Conservation (phyloP, 2,329 filamentous ascomycete species). For the Hymenoscyphus repandus region DNA sequence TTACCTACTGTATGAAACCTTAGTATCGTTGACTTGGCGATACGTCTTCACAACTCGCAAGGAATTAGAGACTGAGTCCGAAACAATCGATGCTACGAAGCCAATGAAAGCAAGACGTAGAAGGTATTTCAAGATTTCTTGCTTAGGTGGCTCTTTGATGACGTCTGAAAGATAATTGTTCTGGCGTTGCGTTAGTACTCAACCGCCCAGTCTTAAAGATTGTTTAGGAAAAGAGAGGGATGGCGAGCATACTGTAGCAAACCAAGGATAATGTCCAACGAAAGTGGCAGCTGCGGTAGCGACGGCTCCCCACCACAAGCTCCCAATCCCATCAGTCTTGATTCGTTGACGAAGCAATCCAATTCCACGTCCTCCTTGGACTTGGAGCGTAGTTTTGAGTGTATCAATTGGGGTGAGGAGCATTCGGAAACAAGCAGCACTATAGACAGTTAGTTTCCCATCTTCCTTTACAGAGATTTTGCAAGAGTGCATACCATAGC, state of each 20-base stretch:
- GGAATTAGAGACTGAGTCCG: slow-evolving; percentile 43
- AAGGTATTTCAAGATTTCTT: slow-evolving; percentile 38
- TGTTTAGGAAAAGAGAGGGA: no score
- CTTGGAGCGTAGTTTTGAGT: slow-evolving; percentile 45
- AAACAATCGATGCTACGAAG: slow-evolving; percentile 41
- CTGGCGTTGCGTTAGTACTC: slow-evolving; percentile 21
- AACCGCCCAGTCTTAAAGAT: not conserved
- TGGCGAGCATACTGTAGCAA: slow-evolving; percentile 36
- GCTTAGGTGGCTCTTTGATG: slow-evolving; percentile 37
- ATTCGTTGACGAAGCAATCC: slow-evolving; percentile 39
- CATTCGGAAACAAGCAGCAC: slow-evolving; percentile 43
- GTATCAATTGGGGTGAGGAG: slow-evolving; percentile 44
- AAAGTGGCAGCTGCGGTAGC: slow-evolving; percentile 45
- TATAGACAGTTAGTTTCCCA: slow-evolving; percentile 14
- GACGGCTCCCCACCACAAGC: slow-evolving; percentile 45
- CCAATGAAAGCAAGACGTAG: slow-evolving; percentile 39
- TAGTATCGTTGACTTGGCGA: slow-evolving; percentile 43
- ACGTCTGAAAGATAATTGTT: slow-evolving; percentile 40
- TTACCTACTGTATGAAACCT: slow-evolving; percentile 40
- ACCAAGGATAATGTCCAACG: slow-evolving; percentile 46
- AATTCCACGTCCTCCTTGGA: slow-evolving; percentile 40
- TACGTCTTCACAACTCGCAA: slow-evolving; percentile 45
- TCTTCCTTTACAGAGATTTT: not conserved
- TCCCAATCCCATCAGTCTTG: slow-evolving; percentile 40
- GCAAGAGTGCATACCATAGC: slow-evolving; percentile 32